phyloP scores from a whole-genome alignment of 2,329 filamentous ascomycete species.

The Cercospora zeae-maydis region DNA sequence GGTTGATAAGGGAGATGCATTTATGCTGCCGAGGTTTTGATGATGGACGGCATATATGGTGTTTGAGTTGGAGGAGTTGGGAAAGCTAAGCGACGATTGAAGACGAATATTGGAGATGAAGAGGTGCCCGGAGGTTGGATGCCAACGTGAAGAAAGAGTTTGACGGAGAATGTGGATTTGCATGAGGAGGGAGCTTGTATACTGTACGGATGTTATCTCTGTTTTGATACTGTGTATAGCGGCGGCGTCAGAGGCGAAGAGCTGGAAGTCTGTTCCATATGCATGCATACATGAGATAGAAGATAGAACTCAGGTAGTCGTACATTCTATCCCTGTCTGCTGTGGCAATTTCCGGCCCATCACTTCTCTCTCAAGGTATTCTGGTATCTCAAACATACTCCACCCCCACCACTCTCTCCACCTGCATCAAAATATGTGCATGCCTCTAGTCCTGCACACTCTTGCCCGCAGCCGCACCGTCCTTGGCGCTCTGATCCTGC shows the following conservation, averaged over 20 bases:
- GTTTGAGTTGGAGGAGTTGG: not conserved
- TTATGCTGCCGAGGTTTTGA: slow-evolving; percentile 8
- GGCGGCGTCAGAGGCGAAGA: not conserved
- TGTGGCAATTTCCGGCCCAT: not conserved
- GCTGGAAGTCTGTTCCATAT: not conserved
- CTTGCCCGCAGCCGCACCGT: slow-evolving; percentile 8
- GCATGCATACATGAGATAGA: not conserved
- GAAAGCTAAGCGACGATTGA: not conserved
- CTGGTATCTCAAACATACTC: not conserved
- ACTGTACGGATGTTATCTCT: not conserved
- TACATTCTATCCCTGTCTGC: not conserved
- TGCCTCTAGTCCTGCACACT: slow-evolving; percentile 8
- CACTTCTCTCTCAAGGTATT: not conserved
- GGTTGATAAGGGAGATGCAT: slow-evolving; percentile 13
- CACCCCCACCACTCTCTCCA: not conserved
- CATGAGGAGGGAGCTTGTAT: not conserved
- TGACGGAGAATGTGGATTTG: not conserved
- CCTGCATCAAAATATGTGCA: not conserved
- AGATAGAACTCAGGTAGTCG: not conserved
- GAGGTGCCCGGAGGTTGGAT: not conserved
- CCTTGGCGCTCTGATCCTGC: slow-evolving; percentile 8
- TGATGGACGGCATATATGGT: no score
- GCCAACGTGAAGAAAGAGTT: not conserved
- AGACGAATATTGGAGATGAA: not conserved
- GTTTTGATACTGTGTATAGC: not conserved